Conservation (phyloP, 768 basidiomycete species). For the Phylloporus arenicola region DNA sequence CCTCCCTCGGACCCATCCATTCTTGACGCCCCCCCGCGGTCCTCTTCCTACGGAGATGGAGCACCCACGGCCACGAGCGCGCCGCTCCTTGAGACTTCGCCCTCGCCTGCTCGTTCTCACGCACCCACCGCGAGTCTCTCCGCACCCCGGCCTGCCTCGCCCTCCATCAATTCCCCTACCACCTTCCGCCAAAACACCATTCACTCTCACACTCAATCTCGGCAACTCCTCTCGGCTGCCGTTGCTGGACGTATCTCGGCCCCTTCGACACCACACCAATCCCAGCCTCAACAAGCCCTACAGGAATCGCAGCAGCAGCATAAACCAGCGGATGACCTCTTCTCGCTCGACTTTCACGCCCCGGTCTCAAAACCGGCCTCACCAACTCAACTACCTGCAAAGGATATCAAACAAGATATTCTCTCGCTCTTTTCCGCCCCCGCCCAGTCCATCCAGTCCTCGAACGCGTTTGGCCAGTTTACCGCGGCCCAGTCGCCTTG, state of each 20-base stretch:
- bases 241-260: constrained; percentile 31
- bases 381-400: constrained; percentile 39
- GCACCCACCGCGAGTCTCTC: constrained; percentile 18
- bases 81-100: constrained; percentile 6
- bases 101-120: constrained; percentile 1
- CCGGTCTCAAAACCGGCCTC: constrained; percentile 22
- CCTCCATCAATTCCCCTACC: constrained; percentile 22
- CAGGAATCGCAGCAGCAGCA: constrained; percentile 28
- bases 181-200: constrained; percentile 18
- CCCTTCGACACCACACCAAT: constrained; percentile 1
- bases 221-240: constrained; percentile 31
- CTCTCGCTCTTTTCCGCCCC: constrained; percentile 68
- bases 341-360: constrained; percentile 81
- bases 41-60: constrained; percentile 9
- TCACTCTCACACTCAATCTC: constrained; percentile 19
- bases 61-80: neutral
- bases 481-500: constrained; percentile 23
- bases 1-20: constrained; percentile 75
- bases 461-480: constrained; percentile 34
- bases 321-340: constrained; percentile 57
- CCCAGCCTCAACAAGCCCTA: constrained; percentile 14
- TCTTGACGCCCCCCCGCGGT: constrained; percentile 45
- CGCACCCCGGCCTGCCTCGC: constrained; percentile 25
- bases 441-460: neutral
- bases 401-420: constrained; percentile 82